Conservation (phyloP, 768 basidiomycete genomes). For the Naganishia vaughanmartiniae region DNA sequence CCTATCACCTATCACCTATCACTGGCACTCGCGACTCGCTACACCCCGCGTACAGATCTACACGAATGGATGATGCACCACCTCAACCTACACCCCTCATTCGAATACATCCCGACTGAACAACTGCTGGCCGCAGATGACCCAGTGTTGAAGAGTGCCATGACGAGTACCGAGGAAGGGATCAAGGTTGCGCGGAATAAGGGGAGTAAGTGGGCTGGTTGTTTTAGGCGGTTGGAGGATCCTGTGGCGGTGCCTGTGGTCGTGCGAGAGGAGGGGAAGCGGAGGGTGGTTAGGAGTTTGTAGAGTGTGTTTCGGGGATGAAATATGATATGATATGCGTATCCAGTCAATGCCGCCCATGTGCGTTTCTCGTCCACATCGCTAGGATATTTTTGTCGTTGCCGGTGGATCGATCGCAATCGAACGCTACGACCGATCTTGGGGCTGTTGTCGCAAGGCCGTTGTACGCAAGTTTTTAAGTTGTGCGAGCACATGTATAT, state of each 20-base stretch:
- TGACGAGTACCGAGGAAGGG: conserved; percentile 88
- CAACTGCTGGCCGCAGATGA: conserved; percentile 58
- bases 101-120: conserved; percentile 73
- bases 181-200: conserved; percentile 90
- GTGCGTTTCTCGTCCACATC: too few relatives aligned
- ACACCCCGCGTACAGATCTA: conserved; percentile 58
- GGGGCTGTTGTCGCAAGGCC: too few relatives aligned
- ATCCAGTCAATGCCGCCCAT: too few relatives aligned
- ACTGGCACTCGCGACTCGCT: neutral
- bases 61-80: conserved; percentile 94
- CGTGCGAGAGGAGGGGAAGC: neutral
- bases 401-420: too few relatives aligned
- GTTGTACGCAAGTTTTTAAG: too few relatives aligned
- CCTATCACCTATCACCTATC: neutral
- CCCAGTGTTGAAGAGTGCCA: conserved; percentile 55
- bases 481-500: too few relatives aligned
- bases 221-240: conserved; percentile 67
- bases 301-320: too few relatives aligned
- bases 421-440: too few relatives aligned
- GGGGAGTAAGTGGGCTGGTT: conserved; percentile 88
- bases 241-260: conserved; percentile 27
- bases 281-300: conserved; percentile 10
- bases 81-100: conserved; percentile 81
- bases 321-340: too few relatives aligned
- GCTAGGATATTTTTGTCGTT: too few relatives aligned